phyloP scores from a whole-genome alignment of 2,329 filamentous ascomycete genomes.

The Metarhizium guizhouense region DNA sequence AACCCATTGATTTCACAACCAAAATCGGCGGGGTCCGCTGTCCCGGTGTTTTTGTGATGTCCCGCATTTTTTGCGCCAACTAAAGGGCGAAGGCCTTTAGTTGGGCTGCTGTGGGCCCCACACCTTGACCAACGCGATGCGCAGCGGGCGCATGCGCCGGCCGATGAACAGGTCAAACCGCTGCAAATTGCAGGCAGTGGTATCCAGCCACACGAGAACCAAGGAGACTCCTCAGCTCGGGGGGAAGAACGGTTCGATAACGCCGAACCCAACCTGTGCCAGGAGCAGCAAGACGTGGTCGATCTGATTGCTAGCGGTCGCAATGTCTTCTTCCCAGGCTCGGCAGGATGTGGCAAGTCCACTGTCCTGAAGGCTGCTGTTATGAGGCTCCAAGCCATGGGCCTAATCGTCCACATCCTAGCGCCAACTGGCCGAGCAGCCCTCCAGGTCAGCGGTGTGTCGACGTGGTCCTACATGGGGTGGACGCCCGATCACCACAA shows the following conservation, averaged over 20 bases:
- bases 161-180: too few species aligned
- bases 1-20: too few species aligned
- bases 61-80: too few species aligned
- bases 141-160: too few species aligned
- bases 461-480: slow-evolving; percentile 48
- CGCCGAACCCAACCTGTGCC: not conserved
- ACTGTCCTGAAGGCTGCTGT: slow-evolving; percentile 16
- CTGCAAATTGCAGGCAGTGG: too few species aligned
- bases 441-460: slow-evolving; percentile 45
- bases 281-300: slow-evolving; percentile 16
- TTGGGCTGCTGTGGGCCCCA: too few species aligned
- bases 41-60: too few species aligned
- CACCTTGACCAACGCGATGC: too few species aligned
- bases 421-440: slow-evolving; percentile 54
- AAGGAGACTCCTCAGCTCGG: too few species aligned
- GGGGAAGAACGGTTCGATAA: not conserved
- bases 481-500: slow-evolving; percentile 35
- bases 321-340: slow-evolving; percentile 58
- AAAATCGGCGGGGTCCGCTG: too few species aligned
- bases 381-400: slow-evolving; percentile 1
- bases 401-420: slow-evolving; percentile 35
- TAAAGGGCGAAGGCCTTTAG: too few species aligned
- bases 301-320: slow-evolving; percentile 38
- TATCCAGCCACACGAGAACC: too few species aligned
- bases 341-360: slow-evolving; percentile 37